phyloP scores from a whole-genome alignment of 2,329 filamentous ascomycete genomes.

The Verticillium zaregamsianum region DNA sequence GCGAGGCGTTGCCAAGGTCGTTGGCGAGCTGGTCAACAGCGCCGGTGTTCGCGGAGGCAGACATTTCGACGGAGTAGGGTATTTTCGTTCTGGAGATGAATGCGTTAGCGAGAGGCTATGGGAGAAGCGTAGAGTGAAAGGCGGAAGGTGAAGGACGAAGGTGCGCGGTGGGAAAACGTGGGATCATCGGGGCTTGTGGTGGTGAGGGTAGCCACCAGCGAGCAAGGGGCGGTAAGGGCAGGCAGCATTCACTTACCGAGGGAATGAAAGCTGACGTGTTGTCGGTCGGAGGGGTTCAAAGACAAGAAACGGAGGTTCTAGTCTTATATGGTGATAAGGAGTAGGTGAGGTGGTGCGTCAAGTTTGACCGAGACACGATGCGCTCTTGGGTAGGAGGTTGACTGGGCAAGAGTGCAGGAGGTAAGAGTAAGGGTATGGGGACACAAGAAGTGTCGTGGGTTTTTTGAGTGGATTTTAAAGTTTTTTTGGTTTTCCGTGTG shows the following conservation, averaged over 20 bases:
- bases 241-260: constrained; percentile 8
- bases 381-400: constrained; percentile 10
- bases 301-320: not conserved
- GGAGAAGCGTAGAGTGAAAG: not conserved
- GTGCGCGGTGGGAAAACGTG: not conserved
- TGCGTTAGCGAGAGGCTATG: not conserved
- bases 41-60: constrained; percentile 52
- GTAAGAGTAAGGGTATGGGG: constrained; percentile 7
- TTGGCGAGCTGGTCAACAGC: constrained; percentile 77
- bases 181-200: not conserved
- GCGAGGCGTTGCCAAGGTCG: constrained; percentile 68
- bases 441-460: not conserved
- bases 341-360: constrained; percentile 9
- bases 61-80: constrained; percentile 44
- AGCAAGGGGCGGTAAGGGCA: constrained; percentile 5
- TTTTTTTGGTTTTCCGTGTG: constrained; percentile 55
- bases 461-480: constrained; percentile 47
- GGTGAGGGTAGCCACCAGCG: not conserved
- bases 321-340: not conserved
- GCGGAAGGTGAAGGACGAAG: not conserved
- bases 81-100: not conserved
- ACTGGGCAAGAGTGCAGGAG: constrained; percentile 11
- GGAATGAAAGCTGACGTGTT: not conserved
- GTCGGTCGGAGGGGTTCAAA: not conserved
- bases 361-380: constrained; percentile 13